These are phyloP conservation scores for Emmonsia crescens DNA, from an alignment of 2,329 filamentous ascomycete genomes.

Conservation along the genomic window DNA sequence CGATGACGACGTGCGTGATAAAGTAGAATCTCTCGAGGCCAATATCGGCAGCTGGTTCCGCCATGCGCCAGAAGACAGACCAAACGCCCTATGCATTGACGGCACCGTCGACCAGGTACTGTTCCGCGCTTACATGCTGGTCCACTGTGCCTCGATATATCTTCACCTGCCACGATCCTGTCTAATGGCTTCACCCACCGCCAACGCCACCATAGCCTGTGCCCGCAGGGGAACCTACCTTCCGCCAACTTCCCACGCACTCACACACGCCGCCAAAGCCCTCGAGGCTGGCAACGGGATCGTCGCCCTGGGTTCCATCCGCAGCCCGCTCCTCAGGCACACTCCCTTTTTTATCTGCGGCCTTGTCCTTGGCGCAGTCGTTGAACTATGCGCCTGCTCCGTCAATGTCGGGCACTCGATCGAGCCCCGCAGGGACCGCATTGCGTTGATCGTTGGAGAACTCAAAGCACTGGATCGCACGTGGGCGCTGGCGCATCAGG, in stretches of 20 bases:
- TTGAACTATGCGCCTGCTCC: slow-evolving; percentile 71
- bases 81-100: slow-evolving; percentile 56
- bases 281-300: slow-evolving; percentile 69
- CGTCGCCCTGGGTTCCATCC: slow-evolving; percentile 57
- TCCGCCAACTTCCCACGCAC: slow-evolving; percentile 31
- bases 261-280: slow-evolving; percentile 63
- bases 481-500: slow-evolving; percentile 61
- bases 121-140: slow-evolving; percentile 81
- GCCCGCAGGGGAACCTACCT: slow-evolving; percentile 29
- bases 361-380: slow-evolving; percentile 65
- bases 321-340: slow-evolving; percentile 54
- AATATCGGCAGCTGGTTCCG: slow-evolving; percentile 63
- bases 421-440: slow-evolving; percentile 52
- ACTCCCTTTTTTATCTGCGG: slow-evolving; percentile 78
- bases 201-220: slow-evolving; percentile 39
- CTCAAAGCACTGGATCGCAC: slow-evolving; percentile 57
- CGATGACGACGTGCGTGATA: slow-evolving; percentile 37
- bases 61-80: slow-evolving; percentile 63
- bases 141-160: slow-evolving; percentile 52
- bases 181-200: slow-evolving; percentile 46
- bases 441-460: slow-evolving; percentile 68
- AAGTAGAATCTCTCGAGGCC: slow-evolving; percentile 50
- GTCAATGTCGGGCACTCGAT: slow-evolving; percentile 47
- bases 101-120: slow-evolving; percentile 77
- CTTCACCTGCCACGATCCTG: slow-evolving; percentile 72